Evolutionary conservation across 1,284 basidiomycete species (phyloP).

Genomic region (Ceraceosorus guamensis): DNA sequence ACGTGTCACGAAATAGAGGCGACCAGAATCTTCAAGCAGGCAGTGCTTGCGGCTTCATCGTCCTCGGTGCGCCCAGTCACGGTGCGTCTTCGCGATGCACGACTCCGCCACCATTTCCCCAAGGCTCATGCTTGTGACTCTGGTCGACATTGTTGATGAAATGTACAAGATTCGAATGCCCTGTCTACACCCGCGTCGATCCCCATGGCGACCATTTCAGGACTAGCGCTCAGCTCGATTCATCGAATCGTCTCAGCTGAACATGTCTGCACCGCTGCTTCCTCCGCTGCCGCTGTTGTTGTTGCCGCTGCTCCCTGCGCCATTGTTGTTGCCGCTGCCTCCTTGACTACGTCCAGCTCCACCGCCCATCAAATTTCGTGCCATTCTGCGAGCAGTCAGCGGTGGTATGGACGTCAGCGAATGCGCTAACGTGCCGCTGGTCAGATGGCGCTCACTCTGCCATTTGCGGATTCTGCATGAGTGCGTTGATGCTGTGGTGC

Average conservation of each 20-base stretch:
- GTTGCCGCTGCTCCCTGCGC: conserved; percentile 2
- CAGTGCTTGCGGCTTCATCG: too few relatives aligned
- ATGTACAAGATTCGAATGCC: too few relatives aligned
- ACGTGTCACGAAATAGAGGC: too few relatives aligned
- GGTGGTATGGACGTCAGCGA: background rate
- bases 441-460: background rate
- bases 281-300: background rate
- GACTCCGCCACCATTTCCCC: too few relatives aligned
- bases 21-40: too few relatives aligned
- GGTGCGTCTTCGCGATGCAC: too few relatives aligned
- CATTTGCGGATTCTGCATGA: conserved; percentile 44
- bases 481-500: conserved; percentile 27
- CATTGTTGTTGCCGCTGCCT: conserved; percentile 12
- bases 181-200: too few relatives aligned
- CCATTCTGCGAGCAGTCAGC: conserved; percentile 1
- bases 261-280: conserved; percentile 9
- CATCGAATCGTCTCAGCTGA: conserved; percentile 6
- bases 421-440: background rate
- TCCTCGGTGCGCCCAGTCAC: too few relatives aligned
- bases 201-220: too few relatives aligned
- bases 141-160: too few relatives aligned
- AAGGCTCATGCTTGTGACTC: too few relatives aligned
- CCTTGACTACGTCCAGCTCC: conserved; percentile 13
- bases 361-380: conserved; percentile 35
- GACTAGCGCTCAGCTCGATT: too few relatives aligned